phyloP scores from a whole-genome alignment of 2,329 filamentous ascomycete genomes.

The Microdochium bolleyi region DNA sequence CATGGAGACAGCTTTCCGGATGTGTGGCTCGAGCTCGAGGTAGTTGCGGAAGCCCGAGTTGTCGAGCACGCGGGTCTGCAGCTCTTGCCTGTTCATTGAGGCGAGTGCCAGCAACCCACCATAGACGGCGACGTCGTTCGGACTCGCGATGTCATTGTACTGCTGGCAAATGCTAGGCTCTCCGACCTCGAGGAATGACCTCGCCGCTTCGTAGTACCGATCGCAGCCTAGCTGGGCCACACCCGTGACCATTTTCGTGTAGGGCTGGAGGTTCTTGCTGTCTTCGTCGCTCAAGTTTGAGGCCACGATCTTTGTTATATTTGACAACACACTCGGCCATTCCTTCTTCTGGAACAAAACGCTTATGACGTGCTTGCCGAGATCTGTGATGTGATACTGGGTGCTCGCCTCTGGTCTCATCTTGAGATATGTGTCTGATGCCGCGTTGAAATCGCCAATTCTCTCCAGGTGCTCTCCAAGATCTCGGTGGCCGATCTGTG shows the following conservation, averaged over 20 bases:
- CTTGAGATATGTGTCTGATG: constrained; percentile 69
- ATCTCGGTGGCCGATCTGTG: constrained; percentile 89
- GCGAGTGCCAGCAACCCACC: constrained; percentile 85
- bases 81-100: constrained; percentile 71
- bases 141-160: constrained; percentile 65
- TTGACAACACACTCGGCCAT: constrained; percentile 60
- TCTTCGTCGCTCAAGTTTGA: constrained; percentile 36
- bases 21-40: constrained; percentile 87
- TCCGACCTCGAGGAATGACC: constrained; percentile 60
- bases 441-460: constrained; percentile 64
- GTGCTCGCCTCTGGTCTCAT: constrained; percentile 91
- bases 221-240: constrained; percentile 38
- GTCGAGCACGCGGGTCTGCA: constrained; percentile 71
- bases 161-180: constrained; percentile 34
- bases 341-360: constrained; percentile 70
- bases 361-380: constrained; percentile 70
- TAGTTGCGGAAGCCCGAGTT: constrained; percentile 76
- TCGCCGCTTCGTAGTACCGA: constrained; percentile 56
- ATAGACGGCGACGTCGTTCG: constrained; percentile 88
- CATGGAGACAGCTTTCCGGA: constrained; percentile 80
- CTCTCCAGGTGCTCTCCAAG: constrained; percentile 75
- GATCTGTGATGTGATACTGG: constrained; percentile 73
- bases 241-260: constrained; percentile 43
- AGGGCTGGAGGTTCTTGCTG: constrained; percentile 36
- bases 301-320: constrained; percentile 55